phyloP scores from a whole-genome alignment of 768 basidiomycete genomes.

The Lepiota venenata region DNA sequence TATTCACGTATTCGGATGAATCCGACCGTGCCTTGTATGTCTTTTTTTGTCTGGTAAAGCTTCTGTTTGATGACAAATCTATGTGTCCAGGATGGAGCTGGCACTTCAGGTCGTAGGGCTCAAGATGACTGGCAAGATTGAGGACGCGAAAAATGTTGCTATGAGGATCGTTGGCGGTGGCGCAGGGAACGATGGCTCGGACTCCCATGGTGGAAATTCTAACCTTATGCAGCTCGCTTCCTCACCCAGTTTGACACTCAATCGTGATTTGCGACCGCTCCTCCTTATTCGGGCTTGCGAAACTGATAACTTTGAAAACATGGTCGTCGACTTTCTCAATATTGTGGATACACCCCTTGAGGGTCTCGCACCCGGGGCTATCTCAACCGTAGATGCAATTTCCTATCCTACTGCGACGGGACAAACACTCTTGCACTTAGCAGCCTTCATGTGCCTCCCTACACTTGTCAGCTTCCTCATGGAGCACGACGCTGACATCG shows the following conservation, averaged over 20 bases:
- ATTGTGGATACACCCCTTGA: constrained; percentile 67
- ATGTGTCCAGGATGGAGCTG: constrained; percentile 77
- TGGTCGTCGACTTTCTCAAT: constrained; percentile 78
- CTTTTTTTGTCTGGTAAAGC: constrained; percentile 6
- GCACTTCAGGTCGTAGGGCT: constrained; percentile 93
- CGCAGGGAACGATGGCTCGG: constrained; percentile 50
- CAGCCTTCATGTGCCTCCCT: constrained; percentile 74
- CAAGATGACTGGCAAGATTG: constrained; percentile 95
- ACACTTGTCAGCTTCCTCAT: constrained; percentile 72
- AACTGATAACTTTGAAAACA: constrained; percentile 64
- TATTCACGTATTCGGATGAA: constrained; percentile 91
- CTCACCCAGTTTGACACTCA: constrained; percentile 18
- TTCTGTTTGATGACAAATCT: constrained; percentile 12
- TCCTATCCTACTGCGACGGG: constrained; percentile 69
- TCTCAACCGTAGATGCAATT: constrained; percentile 52
- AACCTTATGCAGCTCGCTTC: constrained; percentile 56
- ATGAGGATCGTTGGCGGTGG: constrained; percentile 82
- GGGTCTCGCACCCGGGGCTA: constrained; percentile 30
- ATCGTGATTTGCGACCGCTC: constrained; percentile 53
- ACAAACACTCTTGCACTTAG: constrained; percentile 88
- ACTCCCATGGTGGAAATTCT: constrained; percentile 29
- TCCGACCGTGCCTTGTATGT: constrained; percentile 80
- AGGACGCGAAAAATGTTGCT: constrained; percentile 90
- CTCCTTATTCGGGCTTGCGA: constrained; percentile 54
- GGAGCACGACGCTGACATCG: constrained; percentile 68